A percentile compares a stretch with the other conserved stretches of the same genome.
Conservation (phyloP, 208 protist genomes). For the Kentomonas sorsogonicus region DNA sequence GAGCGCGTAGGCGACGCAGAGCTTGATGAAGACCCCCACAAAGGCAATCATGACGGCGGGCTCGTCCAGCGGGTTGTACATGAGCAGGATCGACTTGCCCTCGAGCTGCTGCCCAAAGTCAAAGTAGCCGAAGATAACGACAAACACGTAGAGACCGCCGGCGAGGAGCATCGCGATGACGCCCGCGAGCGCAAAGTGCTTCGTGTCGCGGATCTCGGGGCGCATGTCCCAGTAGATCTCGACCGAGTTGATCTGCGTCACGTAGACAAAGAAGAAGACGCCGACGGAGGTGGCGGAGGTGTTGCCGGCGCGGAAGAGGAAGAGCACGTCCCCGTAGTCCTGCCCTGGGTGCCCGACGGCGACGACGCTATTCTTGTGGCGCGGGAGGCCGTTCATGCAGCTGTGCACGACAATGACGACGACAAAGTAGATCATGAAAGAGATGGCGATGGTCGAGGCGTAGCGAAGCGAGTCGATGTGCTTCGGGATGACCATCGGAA, state of each 20-base stretch:
- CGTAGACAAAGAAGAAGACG: slow-evolving; percentile 50
- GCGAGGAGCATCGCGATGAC: slow-evolving; percentile 38
- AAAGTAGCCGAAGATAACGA: slow-evolving; percentile 56
- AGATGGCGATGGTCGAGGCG: slow-evolving; percentile 35
- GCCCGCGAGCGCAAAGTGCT: slow-evolving; percentile 17
- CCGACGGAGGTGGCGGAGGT: slow-evolving; percentile 26
- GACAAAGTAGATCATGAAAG: slow-evolving; percentile 48
- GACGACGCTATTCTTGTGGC: background rate
- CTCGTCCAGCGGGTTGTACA: slow-evolving; percentile 50
- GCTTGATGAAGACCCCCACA: slow-evolving; percentile 54
- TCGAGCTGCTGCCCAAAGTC: slow-evolving; percentile 37
- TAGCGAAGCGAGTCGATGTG: slow-evolving; percentile 64
- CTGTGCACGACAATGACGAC: slow-evolving; percentile 39
- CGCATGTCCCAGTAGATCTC: slow-evolving; percentile 41
- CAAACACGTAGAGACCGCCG: slow-evolving; percentile 39
- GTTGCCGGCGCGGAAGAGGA: slow-evolving; percentile 21
- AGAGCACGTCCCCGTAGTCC: slow-evolving; percentile 10
- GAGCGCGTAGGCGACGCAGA: slow-evolving; percentile 51
- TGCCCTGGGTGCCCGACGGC: background rate
- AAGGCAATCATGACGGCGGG: slow-evolving; percentile 34
- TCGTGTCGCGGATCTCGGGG: slow-evolving; percentile 12
- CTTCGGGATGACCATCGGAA: slow-evolving; percentile 42
- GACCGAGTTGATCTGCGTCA: slow-evolving; percentile 49
- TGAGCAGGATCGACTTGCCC: slow-evolving; percentile 37
- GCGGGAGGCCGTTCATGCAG: slow-evolving; percentile 26